Evolutionary conservation across 139 green algal species (phyloP).

Genomic region (Desmodesmus armatus): DNA sequence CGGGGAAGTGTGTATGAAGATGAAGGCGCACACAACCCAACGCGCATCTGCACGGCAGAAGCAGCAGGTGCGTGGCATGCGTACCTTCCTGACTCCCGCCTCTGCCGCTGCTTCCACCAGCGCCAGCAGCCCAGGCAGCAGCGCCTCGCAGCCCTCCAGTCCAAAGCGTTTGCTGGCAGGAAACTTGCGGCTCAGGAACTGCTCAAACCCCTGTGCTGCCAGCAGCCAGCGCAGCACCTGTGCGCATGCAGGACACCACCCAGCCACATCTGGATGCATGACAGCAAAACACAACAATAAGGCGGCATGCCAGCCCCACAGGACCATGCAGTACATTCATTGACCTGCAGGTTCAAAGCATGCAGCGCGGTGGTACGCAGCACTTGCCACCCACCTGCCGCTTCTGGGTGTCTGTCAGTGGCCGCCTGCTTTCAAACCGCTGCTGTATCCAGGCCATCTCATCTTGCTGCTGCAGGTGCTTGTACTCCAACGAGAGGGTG

Average conservation of each 20-base stretch:
- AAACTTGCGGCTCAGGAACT: slow-evolving; percentile 70
- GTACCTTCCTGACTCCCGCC: slow-evolving; percentile 18
- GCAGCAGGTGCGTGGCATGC: background rate
- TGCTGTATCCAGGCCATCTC: slow-evolving; percentile 51
- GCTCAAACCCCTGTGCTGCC: slow-evolving; percentile 65
- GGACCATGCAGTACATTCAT: too few relatives aligned
- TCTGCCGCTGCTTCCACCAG: slow-evolving; percentile 47
- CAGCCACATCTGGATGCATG: background rate
- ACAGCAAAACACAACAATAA: background rate
- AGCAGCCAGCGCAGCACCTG: slow-evolving; percentile 36
- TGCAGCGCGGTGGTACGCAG: background rate
- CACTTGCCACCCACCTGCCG: too few relatives aligned
- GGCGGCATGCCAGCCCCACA: background rate
- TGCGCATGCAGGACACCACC: background rate
- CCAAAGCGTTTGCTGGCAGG: slow-evolving; percentile 75
- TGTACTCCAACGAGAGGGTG: slow-evolving; percentile 60
- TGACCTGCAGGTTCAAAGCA: background rate
- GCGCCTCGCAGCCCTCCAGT: slow-evolving; percentile 74
- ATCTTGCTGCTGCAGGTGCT: slow-evolving; percentile 60
- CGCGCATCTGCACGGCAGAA: background rate
- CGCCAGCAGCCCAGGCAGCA: slow-evolving; percentile 63
- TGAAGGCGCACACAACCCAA: too few relatives aligned
- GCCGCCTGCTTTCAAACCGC: slow-evolving; percentile 43
- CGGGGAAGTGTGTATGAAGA: too few relatives aligned
- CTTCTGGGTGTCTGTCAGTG: slow-evolving; percentile 21